Percentiles rank a stretch among this genome's conserved stretches.
Evolutionary conservation across 1,139 yeast species (phyloP).

Genomic region (Nakaseomyces sp.): DNA sequence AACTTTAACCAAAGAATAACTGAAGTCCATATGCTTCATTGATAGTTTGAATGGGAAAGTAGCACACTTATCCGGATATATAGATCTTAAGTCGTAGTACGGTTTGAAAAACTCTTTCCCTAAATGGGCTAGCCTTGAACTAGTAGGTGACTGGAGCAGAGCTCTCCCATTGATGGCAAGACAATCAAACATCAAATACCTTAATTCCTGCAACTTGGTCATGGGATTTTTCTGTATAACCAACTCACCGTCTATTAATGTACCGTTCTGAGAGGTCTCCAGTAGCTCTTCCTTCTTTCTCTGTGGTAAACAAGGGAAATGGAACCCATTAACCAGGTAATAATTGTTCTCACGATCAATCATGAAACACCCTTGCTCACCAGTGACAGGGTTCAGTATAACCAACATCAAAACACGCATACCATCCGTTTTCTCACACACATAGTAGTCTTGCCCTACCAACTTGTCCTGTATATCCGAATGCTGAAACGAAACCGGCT

Average conservation of each 20-base stretch:
- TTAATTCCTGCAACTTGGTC: conserved; percentile 50
- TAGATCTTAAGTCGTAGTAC: conserved; percentile 56
- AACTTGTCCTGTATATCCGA: conserved; percentile 60
- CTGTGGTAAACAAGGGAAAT: conserved; percentile 61
- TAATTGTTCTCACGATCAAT: conserved; percentile 86
- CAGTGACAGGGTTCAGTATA: conserved; percentile 57
- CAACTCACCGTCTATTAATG: conserved; percentile 88
- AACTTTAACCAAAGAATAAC: conserved; percentile 73
- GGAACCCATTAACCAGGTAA: conserved; percentile 70
- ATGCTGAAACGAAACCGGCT: conserved; percentile 85
- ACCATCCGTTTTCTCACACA: conserved; percentile 96
- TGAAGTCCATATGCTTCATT: conserved; percentile 78
- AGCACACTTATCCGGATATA: conserved; percentile 63
- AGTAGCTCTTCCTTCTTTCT: conserved; percentile 37
- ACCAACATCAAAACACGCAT: conserved; percentile 66
- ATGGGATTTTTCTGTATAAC: conserved; percentile 46
- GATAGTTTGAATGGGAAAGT: conserved; percentile 80
- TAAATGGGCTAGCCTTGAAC: conserved; percentile 78
- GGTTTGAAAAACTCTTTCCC: conserved; percentile 80
- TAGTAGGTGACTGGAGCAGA: conserved; percentile 60
- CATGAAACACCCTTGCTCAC: conserved; percentile 65
- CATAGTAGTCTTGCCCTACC: conserved; percentile 61
- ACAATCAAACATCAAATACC: conserved; percentile 87
- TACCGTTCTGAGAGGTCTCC: conserved; percentile 65
- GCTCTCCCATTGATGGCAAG: conserved; percentile 71